phyloP scores from a whole-genome alignment of 1,284 basidiomycete species.

The Malassezia furfur region DNA sequence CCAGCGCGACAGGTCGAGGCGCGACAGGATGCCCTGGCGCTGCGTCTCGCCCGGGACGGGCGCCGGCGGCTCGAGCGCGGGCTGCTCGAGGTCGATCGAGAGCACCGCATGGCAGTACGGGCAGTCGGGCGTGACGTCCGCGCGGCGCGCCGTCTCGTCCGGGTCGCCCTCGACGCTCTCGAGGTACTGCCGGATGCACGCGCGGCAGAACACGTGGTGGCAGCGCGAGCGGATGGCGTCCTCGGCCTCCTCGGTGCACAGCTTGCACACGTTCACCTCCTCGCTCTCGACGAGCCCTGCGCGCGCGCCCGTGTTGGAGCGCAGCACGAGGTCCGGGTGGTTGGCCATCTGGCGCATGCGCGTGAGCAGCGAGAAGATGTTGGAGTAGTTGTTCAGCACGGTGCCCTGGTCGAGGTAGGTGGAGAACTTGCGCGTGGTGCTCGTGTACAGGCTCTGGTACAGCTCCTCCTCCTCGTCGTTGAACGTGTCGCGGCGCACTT shows the following conservation, averaged over 20 bases:
- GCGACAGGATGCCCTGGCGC: conserved; percentile 84
- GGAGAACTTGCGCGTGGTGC: conserved; percentile 79
- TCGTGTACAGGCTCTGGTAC: conserved; percentile 81
- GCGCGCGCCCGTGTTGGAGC: conserved; percentile 59
- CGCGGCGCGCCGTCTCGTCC: conserved; percentile 1
- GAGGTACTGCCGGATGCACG: conserved; percentile 90
- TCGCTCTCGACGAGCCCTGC: conserved; percentile 35
- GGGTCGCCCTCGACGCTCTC: conserved; percentile 46
- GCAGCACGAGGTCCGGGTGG: conserved; percentile 79
- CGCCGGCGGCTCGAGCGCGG: conserved; percentile 72
- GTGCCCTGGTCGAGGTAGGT: conserved; percentile 88
- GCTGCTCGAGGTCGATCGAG: conserved; percentile 88
- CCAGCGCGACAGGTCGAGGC: conserved; percentile 80
- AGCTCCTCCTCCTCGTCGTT: conserved; percentile 94
- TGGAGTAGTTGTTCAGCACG: conserved; percentile 52
- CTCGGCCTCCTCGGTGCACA: conserved; percentile 96
- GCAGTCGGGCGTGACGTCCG: conserved; percentile 61
- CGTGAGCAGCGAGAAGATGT: conserved; percentile 51
- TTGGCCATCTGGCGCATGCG: conserved; percentile 49
- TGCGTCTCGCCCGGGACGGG: conserved; percentile 50
- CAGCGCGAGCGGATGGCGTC: conserved; percentile 86
- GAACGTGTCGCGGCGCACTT: conserved; percentile 83
- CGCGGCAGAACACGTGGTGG: conserved; percentile 70
- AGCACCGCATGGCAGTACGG: conserved; percentile 88
- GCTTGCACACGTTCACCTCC: conserved; percentile 58